Conservation (phyloP, 257 asterid species). For the Ilex asprella region DNA sequence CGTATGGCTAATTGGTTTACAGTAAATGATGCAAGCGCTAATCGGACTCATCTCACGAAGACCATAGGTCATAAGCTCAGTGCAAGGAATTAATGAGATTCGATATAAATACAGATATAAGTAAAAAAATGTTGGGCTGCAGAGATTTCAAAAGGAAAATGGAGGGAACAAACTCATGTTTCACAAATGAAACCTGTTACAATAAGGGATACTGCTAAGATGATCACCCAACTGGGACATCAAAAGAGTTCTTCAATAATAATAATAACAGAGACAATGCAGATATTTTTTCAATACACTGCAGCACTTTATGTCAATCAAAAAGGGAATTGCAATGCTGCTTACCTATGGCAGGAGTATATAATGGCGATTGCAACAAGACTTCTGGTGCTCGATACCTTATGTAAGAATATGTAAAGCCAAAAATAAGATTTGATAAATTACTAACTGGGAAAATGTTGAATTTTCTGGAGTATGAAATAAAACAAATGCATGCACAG, state of each 20-base stretch:
- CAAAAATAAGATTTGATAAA: not conserved
- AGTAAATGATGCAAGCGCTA: too few species aligned
- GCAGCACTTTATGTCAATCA: not conserved
- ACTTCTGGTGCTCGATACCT: constrained; percentile 99
- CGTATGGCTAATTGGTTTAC: too few species aligned
- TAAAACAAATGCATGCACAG: constrained; percentile 7
- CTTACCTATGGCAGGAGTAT: constrained; percentile 90
- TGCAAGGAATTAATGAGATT: too few species aligned
- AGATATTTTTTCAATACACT: not conserved
- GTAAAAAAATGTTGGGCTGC: too few species aligned
- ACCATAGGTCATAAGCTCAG: too few species aligned
- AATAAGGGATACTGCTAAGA: not conserved
- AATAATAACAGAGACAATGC: too few species aligned
- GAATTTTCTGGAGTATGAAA: not conserved
- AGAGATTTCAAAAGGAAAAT: too few species aligned
- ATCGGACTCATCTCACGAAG: too few species aligned
- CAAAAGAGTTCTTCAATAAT: too few species aligned
- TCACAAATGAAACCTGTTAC: constrained; percentile 6
- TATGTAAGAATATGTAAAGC: not conserved
- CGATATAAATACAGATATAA: too few species aligned
- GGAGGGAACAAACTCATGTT: not conserved
- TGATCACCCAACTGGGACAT: not conserved
- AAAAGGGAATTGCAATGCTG: constrained; percentile 7
- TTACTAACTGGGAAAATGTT: not conserved
- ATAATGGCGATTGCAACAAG: constrained; percentile 64